Evolutionary conservation across 2,329 filamentous ascomycete species (phyloP).

Genomic region (Colletotrichum sp.): DNA sequence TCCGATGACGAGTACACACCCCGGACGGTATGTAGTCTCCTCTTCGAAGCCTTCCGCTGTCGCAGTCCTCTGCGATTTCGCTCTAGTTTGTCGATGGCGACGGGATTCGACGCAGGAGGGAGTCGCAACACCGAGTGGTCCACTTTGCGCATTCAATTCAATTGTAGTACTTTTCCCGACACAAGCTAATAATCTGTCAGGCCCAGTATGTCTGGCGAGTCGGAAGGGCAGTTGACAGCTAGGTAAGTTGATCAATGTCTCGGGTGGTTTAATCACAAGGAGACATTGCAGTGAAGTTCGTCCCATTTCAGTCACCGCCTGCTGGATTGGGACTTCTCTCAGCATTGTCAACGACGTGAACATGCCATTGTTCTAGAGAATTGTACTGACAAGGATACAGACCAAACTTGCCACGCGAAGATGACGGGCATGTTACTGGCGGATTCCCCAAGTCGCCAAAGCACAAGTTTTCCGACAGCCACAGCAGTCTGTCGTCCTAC

Average conservation of each 20-base stretch:
- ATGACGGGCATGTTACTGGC: slow-evolving; percentile 20
- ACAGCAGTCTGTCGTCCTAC: slow-evolving; percentile 57
- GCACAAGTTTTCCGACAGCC: slow-evolving; percentile 56
- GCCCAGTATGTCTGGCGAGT: slow-evolving; percentile 11
- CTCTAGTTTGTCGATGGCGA: not conserved
- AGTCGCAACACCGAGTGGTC: too few relatives aligned
- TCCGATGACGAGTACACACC: slow-evolving; percentile 27
- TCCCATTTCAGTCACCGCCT: not conserved
- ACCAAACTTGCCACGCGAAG: slow-evolving; percentile 20
- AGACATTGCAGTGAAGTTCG: not conserved
- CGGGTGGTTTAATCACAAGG: not conserved
- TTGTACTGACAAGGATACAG: slow-evolving; percentile 24
- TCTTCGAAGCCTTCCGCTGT: not conserved
- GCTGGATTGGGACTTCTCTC: not conserved
- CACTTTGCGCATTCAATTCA: not conserved
- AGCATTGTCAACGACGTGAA: not conserved
- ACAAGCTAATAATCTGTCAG: not conserved
- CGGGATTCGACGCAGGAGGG: not conserved
- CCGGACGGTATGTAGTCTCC: slow-evolving; percentile 27
- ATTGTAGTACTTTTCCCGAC: too few relatives aligned
- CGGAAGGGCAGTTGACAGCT: slow-evolving; percentile 23
- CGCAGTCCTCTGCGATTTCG: not conserved
- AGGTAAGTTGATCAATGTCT: slow-evolving; percentile 9
- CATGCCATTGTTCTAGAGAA: not conserved
- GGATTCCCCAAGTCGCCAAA: slow-evolving; percentile 25